phyloP scores from a whole-genome alignment of 2,329 filamentous ascomycete genomes.

The Cryphonectria naterciae region DNA sequence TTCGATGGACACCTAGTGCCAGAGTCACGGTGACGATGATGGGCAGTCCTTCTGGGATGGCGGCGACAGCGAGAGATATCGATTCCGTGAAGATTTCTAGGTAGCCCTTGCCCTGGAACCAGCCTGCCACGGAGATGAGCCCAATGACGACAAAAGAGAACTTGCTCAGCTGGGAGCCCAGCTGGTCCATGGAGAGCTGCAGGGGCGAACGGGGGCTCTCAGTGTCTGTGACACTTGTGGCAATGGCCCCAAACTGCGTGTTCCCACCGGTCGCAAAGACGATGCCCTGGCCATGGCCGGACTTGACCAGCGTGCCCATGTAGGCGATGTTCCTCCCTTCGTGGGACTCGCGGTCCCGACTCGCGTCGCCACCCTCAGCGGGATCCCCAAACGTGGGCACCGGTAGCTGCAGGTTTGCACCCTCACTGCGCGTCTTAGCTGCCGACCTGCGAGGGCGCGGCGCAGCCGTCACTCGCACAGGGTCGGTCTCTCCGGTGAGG shows the following conservation, averaged over 20 bases:
- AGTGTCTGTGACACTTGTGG: slow-evolving; percentile 89
- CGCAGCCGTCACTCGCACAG: slow-evolving; percentile 77
- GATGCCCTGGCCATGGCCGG: slow-evolving; percentile 91
- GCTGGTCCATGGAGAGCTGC: slow-evolving; percentile 95
- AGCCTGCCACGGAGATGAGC: slow-evolving; percentile 87
- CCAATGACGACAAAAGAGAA: slow-evolving; percentile 94
- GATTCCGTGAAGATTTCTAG: slow-evolving; percentile 98
- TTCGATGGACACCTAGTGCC: slow-evolving; percentile 90
- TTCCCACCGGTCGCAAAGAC: slow-evolving; percentile 95
- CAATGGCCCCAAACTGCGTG: slow-evolving; percentile 96
- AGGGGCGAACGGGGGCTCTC: slow-evolving; percentile 93
- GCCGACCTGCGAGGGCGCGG: slow-evolving; percentile 46
- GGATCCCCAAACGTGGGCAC: slow-evolving; percentile 38
- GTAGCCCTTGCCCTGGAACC: slow-evolving; percentile 85
- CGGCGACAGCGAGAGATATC: slow-evolving; percentile 92
- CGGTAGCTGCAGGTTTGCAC: slow-evolving; percentile 39
- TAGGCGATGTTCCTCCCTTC: slow-evolving; percentile 91
- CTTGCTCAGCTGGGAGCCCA: slow-evolving; percentile 94
- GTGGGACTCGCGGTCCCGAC: slow-evolving; percentile 65
- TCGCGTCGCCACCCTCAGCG: slow-evolving; percentile 43
- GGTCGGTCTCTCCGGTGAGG: slow-evolving; percentile 93
- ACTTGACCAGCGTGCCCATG: slow-evolving; percentile 96
- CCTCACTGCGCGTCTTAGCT: slow-evolving; percentile 33
- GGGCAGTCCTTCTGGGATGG: slow-evolving; percentile 92
- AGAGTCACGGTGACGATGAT: slow-evolving; percentile 98